Percentiles rank a stretch among this genome's conserved stretches.
These are phyloP conservation scores for Lachnellula hyalina DNA, from an alignment of 2,329 filamentous ascomycete species.

Conservation along the genomic window DNA sequence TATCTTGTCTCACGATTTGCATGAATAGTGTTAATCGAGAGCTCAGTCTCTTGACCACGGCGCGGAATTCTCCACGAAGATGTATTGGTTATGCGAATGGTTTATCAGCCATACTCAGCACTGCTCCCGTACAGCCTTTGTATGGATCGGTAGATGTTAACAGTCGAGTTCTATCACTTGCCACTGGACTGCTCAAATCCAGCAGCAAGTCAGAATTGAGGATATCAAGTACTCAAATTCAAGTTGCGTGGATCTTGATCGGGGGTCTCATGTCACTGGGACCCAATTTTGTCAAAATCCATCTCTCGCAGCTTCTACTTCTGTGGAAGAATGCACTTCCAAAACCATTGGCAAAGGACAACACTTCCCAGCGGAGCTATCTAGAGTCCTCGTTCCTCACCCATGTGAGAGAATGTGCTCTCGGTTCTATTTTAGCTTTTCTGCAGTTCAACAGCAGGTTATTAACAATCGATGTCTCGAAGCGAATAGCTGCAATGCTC, in stretches of 20 bases:
- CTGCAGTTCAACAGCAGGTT: constrained; percentile 89
- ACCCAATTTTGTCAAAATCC: constrained; percentile 98
- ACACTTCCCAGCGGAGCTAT: constrained; percentile 74
- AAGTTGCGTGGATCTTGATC: constrained; percentile 96
- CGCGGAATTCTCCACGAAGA: constrained; percentile 71
- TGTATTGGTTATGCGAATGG: constrained; percentile 92
- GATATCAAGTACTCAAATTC: constrained; percentile 88
- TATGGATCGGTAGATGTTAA: constrained; percentile 96
- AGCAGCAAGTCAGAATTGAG: constrained; percentile 87
- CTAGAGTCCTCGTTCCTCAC: constrained; percentile 89
- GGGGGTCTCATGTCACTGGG: constrained; percentile 94
- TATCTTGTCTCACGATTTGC: constrained; percentile 88
- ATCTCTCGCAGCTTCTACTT: constrained; percentile 85
- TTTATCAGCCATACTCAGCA: constrained; percentile 83
- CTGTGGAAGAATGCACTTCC: constrained; percentile 97
- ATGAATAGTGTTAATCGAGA: constrained; percentile 94
- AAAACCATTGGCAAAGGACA: constrained; percentile 89
- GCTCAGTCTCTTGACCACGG: constrained; percentile 68
- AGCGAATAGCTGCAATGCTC: constrained; percentile 86
- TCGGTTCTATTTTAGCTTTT: constrained; percentile 88
- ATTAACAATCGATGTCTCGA: constrained; percentile 89
- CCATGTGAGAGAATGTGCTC: constrained; percentile 89
- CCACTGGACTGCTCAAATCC: constrained; percentile 85
- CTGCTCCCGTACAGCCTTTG: constrained; percentile 78
- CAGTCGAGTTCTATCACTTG: constrained; percentile 83